These are phyloP conservation scores for Ceratobasidium sp. DNA, from an alignment of 1,284 basidiomycete species.

Conservation along the genomic window DNA sequence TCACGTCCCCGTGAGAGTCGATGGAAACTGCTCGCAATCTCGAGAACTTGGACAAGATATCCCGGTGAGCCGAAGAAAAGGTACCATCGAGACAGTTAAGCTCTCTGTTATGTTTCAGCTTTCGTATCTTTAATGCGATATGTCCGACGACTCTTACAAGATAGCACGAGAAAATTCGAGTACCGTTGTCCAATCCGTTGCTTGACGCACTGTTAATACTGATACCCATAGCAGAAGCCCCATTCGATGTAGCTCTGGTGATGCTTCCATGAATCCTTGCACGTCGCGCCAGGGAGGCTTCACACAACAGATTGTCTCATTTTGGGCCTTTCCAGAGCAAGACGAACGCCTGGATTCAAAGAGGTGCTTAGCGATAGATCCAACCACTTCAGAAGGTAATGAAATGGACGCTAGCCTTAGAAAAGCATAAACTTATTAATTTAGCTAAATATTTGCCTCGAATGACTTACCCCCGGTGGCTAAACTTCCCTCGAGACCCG, in stretches of 20 bases:
- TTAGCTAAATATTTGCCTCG: neutral
- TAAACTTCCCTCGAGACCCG: too few species aligned
- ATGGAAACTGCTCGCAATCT: neutral
- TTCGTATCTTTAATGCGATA: neutral
- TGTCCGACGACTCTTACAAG: neutral
- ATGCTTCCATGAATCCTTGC: conserved; percentile 26
- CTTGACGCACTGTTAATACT: neutral
- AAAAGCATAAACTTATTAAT: neutral
- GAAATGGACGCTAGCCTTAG: too few species aligned
- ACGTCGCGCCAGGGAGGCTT: conserved; percentile 5
- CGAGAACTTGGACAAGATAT: neutral
- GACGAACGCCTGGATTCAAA: neutral
- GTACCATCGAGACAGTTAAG: neutral
- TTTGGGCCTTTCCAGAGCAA: neutral
- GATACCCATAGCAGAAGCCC: neutral
- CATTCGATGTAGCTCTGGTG: conserved; percentile 10
- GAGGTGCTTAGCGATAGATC: neutral
- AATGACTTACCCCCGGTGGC: too few species aligned
- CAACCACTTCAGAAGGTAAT: neutral
- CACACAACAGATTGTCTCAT: conserved; percentile 9
- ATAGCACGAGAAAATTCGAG: neutral
- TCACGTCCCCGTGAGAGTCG: conserved; percentile 14
- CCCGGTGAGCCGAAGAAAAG: neutral
- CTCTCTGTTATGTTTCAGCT: neutral
- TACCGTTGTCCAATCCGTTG: neutral